Evolutionary conservation across 2,329 filamentous ascomycete genomes (phyloP), one percentile per base, ranked within the genome.

Genomic region (Hypoxylon sp.): DNA sequence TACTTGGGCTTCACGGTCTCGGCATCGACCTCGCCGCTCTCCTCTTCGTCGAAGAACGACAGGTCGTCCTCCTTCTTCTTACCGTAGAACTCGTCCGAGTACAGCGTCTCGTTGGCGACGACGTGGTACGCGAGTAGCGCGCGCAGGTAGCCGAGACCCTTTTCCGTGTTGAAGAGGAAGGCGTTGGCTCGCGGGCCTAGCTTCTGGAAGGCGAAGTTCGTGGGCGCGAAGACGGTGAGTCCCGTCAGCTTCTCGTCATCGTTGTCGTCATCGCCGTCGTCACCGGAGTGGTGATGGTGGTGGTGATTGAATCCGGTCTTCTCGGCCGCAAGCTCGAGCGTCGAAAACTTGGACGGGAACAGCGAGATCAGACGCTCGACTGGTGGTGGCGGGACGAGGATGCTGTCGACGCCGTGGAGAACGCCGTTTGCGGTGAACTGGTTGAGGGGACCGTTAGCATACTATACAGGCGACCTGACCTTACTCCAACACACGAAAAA

Each of bases 61-160:
- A 3, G 71, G 70, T 1, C 61, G 11, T 68, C 68, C n/a, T 71
- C 47, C 49, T 70, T 34, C 11, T 72, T 67, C 55, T 69, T 56
- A 0, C 84, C 83, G 79, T 93, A 95, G 74, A 89, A 91, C 4
- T 89, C 90, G 73, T 97, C 94, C 5, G 90, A 92, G 81, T 97
- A 97, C 26, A 77, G 67, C 8, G 75, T 77, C 71, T 76, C 70
- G 67, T 77, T 76, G 52, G 47, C 71, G 6, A 76, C 74, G 62
- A 72, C 47, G 69, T 77, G 75, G 68, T 77, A 77, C 59, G 71
- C 65, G 41, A 77, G 81, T 47, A 97, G 80, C 0, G 92, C 92
- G 68, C 86, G 87, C 17, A 97, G 85, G 74, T 92, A 97, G 76
- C 89, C 89, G 67, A 85, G 81, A 1, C 94, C 94, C 54, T 83